phyloP scores from a whole-genome alignment of 2,329 filamentous ascomycete genomes.

The Aspergillus unguis region DNA sequence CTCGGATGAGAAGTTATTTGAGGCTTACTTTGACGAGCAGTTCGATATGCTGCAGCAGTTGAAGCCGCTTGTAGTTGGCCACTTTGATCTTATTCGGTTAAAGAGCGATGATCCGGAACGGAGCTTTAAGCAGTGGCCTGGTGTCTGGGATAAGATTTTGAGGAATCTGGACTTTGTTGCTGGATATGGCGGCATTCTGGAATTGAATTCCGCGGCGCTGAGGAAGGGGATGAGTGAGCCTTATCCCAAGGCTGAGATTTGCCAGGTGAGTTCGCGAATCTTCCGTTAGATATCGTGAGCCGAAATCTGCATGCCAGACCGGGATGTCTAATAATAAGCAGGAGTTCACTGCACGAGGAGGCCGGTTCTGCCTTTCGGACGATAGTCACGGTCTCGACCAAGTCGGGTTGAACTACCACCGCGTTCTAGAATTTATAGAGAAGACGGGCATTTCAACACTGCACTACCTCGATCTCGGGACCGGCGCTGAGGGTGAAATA shows the following conservation, averaged over 20 bases:
- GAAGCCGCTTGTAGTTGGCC: conserved; percentile 75
- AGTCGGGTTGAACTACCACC: conserved; percentile 77
- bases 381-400: conserved; percentile 90
- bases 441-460: conserved; percentile 39
- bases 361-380: conserved; percentile 86
- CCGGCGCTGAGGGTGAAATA: conserved; percentile 10
- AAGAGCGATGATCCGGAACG: conserved; percentile 67
- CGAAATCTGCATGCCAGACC: background rate
- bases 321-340: conserved; percentile 31
- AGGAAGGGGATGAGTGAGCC: conserved; percentile 88
- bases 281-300: too few species aligned
- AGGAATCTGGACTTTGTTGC: conserved; percentile 71
- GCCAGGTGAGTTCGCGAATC: conserved; percentile 49
- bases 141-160: conserved; percentile 70
- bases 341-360: conserved; percentile 70
- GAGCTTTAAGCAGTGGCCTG: conserved; percentile 55
- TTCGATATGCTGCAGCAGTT: conserved; percentile 71
- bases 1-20: conserved; percentile 70
- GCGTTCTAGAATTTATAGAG: conserved; percentile 67
- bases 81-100: conserved; percentile 88
- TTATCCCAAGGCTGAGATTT: conserved; percentile 77
- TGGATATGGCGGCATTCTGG: conserved; percentile 75
- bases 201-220: conserved; percentile 83
- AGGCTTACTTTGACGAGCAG: conserved; percentile 86
- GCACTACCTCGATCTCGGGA: conserved; percentile 35